Evolutionary conservation across 345 rosid genomes (phyloP).

Genomic region (Rubroshorea leprosula): DNA sequence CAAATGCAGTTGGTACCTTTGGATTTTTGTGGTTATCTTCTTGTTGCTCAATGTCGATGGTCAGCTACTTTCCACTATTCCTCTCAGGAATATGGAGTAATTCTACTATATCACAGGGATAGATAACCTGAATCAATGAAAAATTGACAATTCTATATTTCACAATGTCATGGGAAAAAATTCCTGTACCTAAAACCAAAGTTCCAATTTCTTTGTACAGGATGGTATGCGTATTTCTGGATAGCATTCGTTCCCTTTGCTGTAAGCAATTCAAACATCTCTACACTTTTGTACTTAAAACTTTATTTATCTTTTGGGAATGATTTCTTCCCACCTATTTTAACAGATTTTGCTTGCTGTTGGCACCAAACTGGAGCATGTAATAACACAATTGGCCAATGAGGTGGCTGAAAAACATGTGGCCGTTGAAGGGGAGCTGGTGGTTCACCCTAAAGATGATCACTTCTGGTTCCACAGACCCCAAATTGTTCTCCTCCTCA

Average conservation of each 20-base stretch:
- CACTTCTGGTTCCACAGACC: conserved; percentile 75
- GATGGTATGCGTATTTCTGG: conserved; percentile 82
- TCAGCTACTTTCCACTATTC: too few species aligned
- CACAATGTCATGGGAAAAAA: too few species aligned
- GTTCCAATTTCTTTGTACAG: conserved; percentile 31
- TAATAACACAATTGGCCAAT: conserved; percentile 56
- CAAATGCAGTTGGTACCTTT: conserved; percentile 82
- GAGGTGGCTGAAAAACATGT: conserved; percentile 67
- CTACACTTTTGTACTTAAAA: too few species aligned
- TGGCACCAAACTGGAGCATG: conserved; percentile 73
- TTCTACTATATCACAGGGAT: not conserved
- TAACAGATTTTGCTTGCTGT: conserved; percentile 76
- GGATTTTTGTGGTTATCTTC: conserved; percentile 77
- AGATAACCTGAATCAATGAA: too few species aligned
- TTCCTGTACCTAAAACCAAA: not conserved
- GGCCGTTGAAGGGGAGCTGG: conserved; percentile 58
- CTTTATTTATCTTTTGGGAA: too few species aligned
- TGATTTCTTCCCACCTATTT: too few species aligned
- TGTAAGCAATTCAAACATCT: conserved; percentile 35
- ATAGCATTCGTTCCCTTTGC: conserved; percentile 64
- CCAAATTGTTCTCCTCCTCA: conserved; percentile 47
- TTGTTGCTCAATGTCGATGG: conserved; percentile 64
- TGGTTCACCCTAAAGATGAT: conserved; percentile 74
- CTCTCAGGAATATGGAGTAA: not conserved
- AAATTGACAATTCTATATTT: too few species aligned